Conservation (phyloP, 768 basidiomycete genomes). For the Tylopilus sp. region DNA sequence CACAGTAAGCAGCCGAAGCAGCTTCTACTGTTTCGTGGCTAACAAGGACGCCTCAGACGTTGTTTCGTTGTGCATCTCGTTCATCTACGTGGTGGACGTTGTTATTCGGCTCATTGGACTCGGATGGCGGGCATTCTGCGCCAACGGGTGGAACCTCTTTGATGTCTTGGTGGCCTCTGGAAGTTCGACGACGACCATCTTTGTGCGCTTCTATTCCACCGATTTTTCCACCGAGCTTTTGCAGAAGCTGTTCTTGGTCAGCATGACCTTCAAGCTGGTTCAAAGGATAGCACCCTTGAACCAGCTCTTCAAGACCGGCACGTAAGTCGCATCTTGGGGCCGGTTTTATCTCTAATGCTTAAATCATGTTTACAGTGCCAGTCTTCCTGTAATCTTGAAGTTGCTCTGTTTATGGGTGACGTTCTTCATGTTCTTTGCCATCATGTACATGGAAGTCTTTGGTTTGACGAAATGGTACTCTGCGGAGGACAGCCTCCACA, state of each 20-base stretch:
- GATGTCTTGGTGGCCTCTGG: neutral
- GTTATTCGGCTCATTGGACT: neutral
- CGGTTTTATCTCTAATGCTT: too few species aligned
- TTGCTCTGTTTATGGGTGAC: too few species aligned
- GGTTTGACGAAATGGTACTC: neutral
- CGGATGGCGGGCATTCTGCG: neutral
- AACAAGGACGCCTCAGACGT: neutral
- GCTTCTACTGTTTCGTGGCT: neutral
- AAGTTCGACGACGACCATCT: neutral
- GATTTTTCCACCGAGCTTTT: neutral
- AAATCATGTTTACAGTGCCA: too few species aligned
- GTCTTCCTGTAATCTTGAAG: too few species aligned
- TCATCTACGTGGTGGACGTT: neutral
- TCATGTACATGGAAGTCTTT: neutral
- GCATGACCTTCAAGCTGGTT: neutral
- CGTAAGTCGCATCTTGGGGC: too few species aligned
- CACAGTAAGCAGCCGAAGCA: neutral
- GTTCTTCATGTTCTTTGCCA: too few species aligned
- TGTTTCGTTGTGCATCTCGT: neutral
- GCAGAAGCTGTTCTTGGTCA: neutral
- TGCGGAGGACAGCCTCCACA: neutral
- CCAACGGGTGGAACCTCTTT: neutral
- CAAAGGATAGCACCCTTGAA: too few species aligned
- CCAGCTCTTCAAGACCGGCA: too few species aligned
- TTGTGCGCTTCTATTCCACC: neutral